phyloP scores from a whole-genome alignment of 2,329 filamentous ascomycete species.

The Setomelanomma holmii region DNA sequence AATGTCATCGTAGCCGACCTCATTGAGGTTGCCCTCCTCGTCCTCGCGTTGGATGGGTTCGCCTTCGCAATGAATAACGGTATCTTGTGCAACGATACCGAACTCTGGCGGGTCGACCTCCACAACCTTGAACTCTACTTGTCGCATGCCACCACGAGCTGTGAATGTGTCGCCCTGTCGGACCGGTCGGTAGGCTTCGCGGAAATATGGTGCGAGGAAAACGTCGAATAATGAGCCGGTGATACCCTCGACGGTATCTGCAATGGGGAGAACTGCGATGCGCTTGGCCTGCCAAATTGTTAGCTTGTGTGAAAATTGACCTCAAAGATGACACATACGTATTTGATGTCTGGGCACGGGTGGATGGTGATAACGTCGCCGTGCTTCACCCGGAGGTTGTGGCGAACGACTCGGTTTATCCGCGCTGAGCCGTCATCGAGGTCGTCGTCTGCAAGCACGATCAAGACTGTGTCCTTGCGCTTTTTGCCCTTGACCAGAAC shows the following conservation, averaged over 20 bases:
- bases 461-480: slow-evolving; percentile 97
- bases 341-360: slow-evolving; percentile 99
- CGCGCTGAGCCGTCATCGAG: slow-evolving; percentile 96
- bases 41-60: slow-evolving; percentile 97
- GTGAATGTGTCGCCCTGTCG: slow-evolving; percentile 98
- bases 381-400: slow-evolving; percentile 98
- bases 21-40: slow-evolving; percentile 98
- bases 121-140: slow-evolving; percentile 99
- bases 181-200: slow-evolving; percentile 96
- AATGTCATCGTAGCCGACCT: slow-evolving; percentile 99
- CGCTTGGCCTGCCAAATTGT: slow-evolving; percentile 79
- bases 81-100: slow-evolving; percentile 98
- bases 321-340: slow-evolving; percentile 67
- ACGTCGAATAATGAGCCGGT: slow-evolving; percentile 98
- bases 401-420: slow-evolving; percentile 97
- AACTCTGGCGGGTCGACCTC: slow-evolving; percentile 98
- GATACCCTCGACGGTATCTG: slow-evolving; percentile 96
- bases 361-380: slow-evolving; percentile 97
- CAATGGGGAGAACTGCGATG: slow-evolving; percentile 96
- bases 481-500: slow-evolving; percentile 99
- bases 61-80: slow-evolving; percentile 98
- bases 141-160: slow-evolving; percentile 95
- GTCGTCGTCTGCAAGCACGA: slow-evolving; percentile 96
- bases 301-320: slow-evolving; percentile 12
- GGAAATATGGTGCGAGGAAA: slow-evolving; percentile 99